A percentile compares a stretch with the other conserved stretches of the same genome.
phyloP scores from a whole-genome alignment of 129 eudicot species.

The Rutidosis leptorrhynchoides region DNA sequence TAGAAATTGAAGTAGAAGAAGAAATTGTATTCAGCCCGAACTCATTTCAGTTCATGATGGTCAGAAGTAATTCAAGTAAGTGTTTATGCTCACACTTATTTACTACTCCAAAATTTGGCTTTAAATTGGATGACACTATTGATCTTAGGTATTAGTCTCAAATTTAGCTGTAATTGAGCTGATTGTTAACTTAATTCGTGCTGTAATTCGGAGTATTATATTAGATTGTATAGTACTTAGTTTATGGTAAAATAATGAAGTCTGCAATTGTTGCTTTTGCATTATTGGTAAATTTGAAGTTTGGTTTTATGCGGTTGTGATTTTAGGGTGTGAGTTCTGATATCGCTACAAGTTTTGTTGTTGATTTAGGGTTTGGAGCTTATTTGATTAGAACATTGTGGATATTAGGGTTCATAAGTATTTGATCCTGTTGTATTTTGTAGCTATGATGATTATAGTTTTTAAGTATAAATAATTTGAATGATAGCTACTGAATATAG shows the following conservation, averaged over 20 bases:
- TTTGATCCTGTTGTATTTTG: constrained; percentile 1
- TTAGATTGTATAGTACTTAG: too few relatives aligned
- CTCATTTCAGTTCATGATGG: constrained; percentile 5
- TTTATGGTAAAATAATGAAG: constrained; percentile 20
- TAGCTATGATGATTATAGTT: too few relatives aligned
- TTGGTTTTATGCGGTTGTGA: constrained; percentile 21
- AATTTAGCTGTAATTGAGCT: constrained; percentile 11
- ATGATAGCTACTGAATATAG: constrained; percentile 5
- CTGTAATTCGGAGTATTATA: neutral
- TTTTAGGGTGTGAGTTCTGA: constrained; percentile 28
- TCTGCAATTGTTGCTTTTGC: constrained; percentile 16
- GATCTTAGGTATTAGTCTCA: constrained; percentile 1
- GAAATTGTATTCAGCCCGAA: constrained; percentile 27
- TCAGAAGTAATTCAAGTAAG: constrained; percentile 17
- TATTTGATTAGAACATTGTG: constrained; percentile 3
- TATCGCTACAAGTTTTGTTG: neutral
- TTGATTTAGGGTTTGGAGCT: constrained; percentile 19
- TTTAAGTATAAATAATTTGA: constrained; percentile 4
- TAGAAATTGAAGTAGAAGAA: constrained; percentile 10
- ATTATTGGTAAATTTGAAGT: constrained; percentile 18
- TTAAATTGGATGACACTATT: constrained; percentile 28
- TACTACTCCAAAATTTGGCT: constrained; percentile 28
- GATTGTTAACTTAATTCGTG: neutral
- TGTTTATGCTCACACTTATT: constrained; percentile 23
- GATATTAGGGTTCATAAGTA: constrained; percentile 24